Evolutionary conservation across 768 basidiomycete genomes (phyloP).

Genomic region (Mycena rosella): DNA sequence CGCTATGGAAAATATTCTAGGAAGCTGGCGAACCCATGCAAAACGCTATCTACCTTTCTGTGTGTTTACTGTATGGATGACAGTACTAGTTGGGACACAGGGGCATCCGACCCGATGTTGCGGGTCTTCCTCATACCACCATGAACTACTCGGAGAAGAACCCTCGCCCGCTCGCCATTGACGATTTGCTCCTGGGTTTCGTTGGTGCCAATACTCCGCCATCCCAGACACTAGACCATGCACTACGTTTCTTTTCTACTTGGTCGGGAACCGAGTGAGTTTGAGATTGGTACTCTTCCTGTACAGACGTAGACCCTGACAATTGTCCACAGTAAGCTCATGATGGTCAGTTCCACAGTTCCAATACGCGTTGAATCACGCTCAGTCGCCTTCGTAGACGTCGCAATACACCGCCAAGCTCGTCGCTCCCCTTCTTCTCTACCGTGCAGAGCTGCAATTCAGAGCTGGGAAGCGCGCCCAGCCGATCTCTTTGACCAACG

Average conservation of each 20-base stretch:
- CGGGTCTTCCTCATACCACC: slow-evolving; percentile 30
- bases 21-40: too few species aligned
- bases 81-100: too few species aligned
- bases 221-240: slow-evolving; percentile 60
- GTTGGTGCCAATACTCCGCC: slow-evolving; percentile 35
- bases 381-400: slow-evolving; percentile 48
- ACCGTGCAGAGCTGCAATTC: slow-evolving; percentile 62
- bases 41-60: too few species aligned
- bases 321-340: slow-evolving; percentile 55
- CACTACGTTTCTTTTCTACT: slow-evolving; percentile 64
- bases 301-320: neutral
- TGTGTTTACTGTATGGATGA: too few species aligned
- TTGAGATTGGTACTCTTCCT: neutral
- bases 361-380: neutral
- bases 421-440: slow-evolving; percentile 59
- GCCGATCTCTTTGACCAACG: slow-evolving; percentile 51
- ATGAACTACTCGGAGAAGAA: slow-evolving; percentile 26
- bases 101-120: too few species aligned
- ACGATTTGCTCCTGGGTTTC: slow-evolving; percentile 31
- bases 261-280: slow-evolving; percentile 73
- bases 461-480: slow-evolving; percentile 55
- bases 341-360: slow-evolving; percentile 58
- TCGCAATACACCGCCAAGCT: slow-evolving; percentile 65
- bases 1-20: too few species aligned
- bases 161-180: slow-evolving; percentile 4